phyloP scores from a whole-genome alignment of 352 stramenopile species.

The Pythium plurisporium region DNA sequence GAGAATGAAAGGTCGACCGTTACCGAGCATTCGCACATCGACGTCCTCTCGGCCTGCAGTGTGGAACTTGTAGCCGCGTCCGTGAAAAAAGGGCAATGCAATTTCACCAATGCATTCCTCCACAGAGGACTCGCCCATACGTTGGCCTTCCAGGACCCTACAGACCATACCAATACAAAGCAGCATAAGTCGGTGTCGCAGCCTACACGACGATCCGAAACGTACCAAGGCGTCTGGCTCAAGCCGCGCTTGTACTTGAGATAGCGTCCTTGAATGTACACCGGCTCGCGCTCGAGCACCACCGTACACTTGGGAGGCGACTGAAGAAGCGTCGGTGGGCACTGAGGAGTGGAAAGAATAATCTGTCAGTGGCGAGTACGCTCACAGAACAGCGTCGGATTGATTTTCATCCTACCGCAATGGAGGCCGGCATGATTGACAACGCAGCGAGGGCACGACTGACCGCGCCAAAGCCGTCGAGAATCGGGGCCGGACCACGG shows the following conservation, averaged over 20 bases:
- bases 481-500: slow-evolving; percentile 49
- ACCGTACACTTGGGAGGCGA: slow-evolving; percentile 32
- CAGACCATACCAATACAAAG: neutral
- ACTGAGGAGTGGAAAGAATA: slow-evolving; percentile 13
- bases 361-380: neutral
- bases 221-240: slow-evolving; percentile 86
- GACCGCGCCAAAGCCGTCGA: slow-evolving; percentile 79
- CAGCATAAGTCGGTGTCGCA: neutral
- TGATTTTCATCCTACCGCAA: slow-evolving; percentile 25
- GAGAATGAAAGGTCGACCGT: slow-evolving; percentile 90
- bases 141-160: slow-evolving; percentile 72
- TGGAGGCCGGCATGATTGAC: slow-evolving; percentile 37
- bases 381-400: neutral
- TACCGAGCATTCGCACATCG: slow-evolving; percentile 96
- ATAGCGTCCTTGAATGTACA: slow-evolving; percentile 89
- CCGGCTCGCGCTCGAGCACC: slow-evolving; percentile 67
- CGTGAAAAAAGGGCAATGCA: slow-evolving; percentile 60
- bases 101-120: slow-evolving; percentile 85
- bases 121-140: slow-evolving; percentile 85
- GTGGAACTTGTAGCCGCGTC: slow-evolving; percentile 92
- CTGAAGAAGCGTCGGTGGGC: slow-evolving; percentile 40
- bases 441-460: slow-evolving; percentile 53
- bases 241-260: slow-evolving; percentile 88
- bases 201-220: too few species aligned
- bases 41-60: slow-evolving; percentile 96